Percentiles rank a stretch among this genome's conserved stretches.
phyloP scores from a whole-genome alignment of 352 stramenopile genomes.

The Globisporangium nagaii region DNA sequence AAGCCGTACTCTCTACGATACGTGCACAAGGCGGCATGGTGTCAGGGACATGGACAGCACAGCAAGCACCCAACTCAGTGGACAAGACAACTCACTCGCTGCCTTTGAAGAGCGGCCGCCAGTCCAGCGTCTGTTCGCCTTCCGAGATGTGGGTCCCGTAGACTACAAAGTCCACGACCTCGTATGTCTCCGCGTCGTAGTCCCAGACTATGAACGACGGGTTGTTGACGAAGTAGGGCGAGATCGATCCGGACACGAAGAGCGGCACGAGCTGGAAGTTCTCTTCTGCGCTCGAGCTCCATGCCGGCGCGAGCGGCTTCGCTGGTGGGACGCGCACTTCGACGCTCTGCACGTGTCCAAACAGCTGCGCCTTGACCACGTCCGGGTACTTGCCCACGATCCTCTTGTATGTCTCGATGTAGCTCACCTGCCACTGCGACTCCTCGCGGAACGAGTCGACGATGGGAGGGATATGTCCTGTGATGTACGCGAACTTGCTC shows the following conservation, averaged over 20 bases:
- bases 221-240: slow-evolving; percentile 86
- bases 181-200: slow-evolving; percentile 51
- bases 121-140: slow-evolving; percentile 26
- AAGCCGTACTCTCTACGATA: slow-evolving; percentile 41
- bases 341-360: slow-evolving; percentile 89
- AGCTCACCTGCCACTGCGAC: slow-evolving; percentile 82
- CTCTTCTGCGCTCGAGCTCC: background rate
- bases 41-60: background rate
- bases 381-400: slow-evolving; percentile 58
- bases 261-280: slow-evolving; percentile 46
- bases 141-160: slow-evolving; percentile 66
- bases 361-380: slow-evolving; percentile 82
- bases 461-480: slow-evolving; percentile 88
- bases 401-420: slow-evolving; percentile 76
- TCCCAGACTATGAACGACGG: slow-evolving; percentile 87
- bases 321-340: slow-evolving; percentile 74
- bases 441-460: slow-evolving; percentile 80
- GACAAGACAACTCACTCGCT: slow-evolving; percentile 12
- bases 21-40: background rate
- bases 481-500: slow-evolving; percentile 72
- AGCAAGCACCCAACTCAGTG: background rate
- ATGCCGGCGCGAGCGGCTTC: background rate
- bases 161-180: slow-evolving; percentile 63
- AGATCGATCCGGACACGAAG: slow-evolving; percentile 77
- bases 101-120: slow-evolving; percentile 47